Base-by-base conservation (phyloP, 2,329 filamentous ascomycete species). In the Trichoderma hamatum region DNA sequence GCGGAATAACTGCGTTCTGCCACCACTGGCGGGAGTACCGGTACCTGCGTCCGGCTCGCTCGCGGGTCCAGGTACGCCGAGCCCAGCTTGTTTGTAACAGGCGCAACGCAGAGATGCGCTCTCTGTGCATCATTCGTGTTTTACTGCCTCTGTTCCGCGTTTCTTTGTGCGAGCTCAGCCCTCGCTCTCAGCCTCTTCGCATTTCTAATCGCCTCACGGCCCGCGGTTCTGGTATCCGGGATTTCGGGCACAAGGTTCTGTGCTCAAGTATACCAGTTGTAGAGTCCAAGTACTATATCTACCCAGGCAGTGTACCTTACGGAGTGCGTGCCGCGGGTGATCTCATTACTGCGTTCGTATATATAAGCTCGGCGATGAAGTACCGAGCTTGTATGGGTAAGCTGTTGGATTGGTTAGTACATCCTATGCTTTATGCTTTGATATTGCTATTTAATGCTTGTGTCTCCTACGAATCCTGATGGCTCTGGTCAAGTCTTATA, bases 171-270 rank as follows among this genome's bases (percentile, higher is more conserved):
- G 16, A 43, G 39, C 32, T 39, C 55, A 24, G n/a, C n/a, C 46
- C 46, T 49, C 46, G 46, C 46, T 10, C 9, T 49, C 46, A 43
- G 46, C 46, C 21, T 24, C 10, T 49, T 21, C 2, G 26, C 26
- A 65, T 65, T 66, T 59, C 52, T 36, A 59, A 51, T 54, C 54
- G 63, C 30, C 36, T 28, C 63, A 28, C 34, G 63, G 30, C 54
- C 63, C 63, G 39, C 63, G n/a, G 54, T 49, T 58, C 63, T 67
- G 63, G 63, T 67, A n/a, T 67, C 54, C 43, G 63, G 63, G 52
- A 67, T 49, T 36, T 43, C 39, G 39, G 39, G 39, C 39, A 43
- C 39, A n/a, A 19, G 39, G 19, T 4, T 14, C 11, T 14, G 5
- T n/a, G 51, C 51, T 54, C 49, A 26, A 30, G 30, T 30, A 30